phyloP scores from a whole-genome alignment of 2,329 filamentous ascomycete species.

The Trichoderma lentiforme region DNA sequence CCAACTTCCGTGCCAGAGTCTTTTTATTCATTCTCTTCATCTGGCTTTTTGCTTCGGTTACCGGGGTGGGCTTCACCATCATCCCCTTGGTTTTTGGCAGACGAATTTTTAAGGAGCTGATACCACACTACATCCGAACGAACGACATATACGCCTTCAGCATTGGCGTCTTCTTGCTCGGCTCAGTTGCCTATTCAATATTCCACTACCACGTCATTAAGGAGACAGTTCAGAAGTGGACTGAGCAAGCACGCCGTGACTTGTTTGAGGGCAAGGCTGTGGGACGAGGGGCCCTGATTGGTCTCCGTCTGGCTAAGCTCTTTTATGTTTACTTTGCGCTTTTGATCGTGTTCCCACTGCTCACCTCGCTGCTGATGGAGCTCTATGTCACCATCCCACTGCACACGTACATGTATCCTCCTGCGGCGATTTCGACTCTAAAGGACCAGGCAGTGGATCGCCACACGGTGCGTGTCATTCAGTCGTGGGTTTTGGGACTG shows the following conservation, averaged over 20 bases:
- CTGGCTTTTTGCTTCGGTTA: slow-evolving; percentile 88
- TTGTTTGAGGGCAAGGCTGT: slow-evolving; percentile 24
- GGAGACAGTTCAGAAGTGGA: slow-evolving; percentile 32
- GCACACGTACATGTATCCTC: slow-evolving; percentile 67
- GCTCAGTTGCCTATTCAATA: slow-evolving; percentile 60
- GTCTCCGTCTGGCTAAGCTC: slow-evolving; percentile 44
- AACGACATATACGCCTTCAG: slow-evolving; percentile 98
- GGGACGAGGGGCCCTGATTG: slow-evolving; percentile 28
- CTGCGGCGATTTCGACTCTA: slow-evolving; percentile 29
- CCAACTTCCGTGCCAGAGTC: slow-evolving; percentile 76
- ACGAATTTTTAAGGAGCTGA: slow-evolving; percentile 66
- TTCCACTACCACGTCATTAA: slow-evolving; percentile 48
- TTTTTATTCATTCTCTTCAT: slow-evolving; percentile 83
- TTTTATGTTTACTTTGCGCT: slow-evolving; percentile 74
- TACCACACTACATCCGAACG: slow-evolving; percentile 69
- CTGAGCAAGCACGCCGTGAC: slow-evolving; percentile 23
- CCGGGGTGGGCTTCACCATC: slow-evolving; percentile 81
- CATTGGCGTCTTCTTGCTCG: slow-evolving; percentile 79
- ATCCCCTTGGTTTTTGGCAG: slow-evolving; percentile 83
- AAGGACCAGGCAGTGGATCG: slow-evolving; percentile 29
- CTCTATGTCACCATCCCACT: slow-evolving; percentile 85
- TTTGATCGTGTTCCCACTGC: slow-evolving; percentile 72
- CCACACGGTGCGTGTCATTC: slow-evolving; percentile 81
- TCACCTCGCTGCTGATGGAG: slow-evolving; percentile 78
- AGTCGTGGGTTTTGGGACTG: slow-evolving; percentile 90